Evolutionary conservation across 2,329 filamentous ascomycete species (phyloP).

Genomic region (Colletotrichum costaricense): DNA sequence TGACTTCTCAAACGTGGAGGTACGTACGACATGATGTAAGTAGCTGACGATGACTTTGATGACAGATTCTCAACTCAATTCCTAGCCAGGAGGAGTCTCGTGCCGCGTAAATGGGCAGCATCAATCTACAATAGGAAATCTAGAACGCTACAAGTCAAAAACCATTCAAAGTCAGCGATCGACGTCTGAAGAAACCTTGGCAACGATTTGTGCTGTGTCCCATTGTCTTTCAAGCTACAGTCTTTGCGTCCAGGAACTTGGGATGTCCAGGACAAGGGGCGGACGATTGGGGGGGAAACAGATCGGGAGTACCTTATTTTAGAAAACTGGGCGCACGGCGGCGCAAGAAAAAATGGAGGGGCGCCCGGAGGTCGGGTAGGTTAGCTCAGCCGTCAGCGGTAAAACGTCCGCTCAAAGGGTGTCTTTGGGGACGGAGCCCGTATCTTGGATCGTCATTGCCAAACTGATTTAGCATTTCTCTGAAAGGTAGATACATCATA

Average conservation of each 20-base stretch:
- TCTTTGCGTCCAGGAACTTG: not conserved
- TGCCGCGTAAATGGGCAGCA: no score
- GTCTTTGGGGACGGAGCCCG: not conserved
- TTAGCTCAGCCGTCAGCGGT: constrained; percentile 6
- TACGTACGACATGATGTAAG: constrained; percentile 25
- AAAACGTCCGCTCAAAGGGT: constrained; percentile 4
- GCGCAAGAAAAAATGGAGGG: not conserved
- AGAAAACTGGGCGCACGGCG: not conserved
- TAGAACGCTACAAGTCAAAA: not conserved
- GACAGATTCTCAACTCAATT: not conserved
- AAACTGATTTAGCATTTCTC: no score
- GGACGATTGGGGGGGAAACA: no score
- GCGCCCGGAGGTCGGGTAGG: not conserved
- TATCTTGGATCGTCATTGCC: not conserved
- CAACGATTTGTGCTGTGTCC: not conserved
- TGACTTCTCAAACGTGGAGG: constrained; percentile 14
- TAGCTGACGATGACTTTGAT: not conserved
- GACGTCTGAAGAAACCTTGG: constrained; percentile 8
- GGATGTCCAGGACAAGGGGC: not conserved
- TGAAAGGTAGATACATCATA: not conserved
- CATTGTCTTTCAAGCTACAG: not conserved
- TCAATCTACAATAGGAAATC: not conserved
- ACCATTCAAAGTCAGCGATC: not conserved
- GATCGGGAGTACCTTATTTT: constrained; percentile 13
- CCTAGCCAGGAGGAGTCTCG: no score